Conservation (phyloP, 2,329 filamentous ascomycete species). For the Fusarium sp. region DNA sequence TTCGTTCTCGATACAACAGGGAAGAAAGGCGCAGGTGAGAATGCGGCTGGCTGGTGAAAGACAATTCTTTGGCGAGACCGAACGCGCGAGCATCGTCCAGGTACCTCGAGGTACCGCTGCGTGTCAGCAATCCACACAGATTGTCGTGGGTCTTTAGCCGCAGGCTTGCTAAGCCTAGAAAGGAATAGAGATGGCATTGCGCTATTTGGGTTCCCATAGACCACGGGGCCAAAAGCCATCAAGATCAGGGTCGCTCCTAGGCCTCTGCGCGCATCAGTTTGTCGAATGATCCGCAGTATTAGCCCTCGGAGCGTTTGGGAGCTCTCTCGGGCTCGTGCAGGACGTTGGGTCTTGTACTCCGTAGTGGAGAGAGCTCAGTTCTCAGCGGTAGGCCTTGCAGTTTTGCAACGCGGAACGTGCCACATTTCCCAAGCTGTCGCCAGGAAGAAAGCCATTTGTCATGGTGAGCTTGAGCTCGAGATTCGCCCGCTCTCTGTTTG, state of each 20-base stretch:
- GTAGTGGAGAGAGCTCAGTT: conserved; percentile 3
- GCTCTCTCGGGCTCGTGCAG: conserved; percentile 1
- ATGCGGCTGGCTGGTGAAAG: neutral
- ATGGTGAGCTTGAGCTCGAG: neutral
- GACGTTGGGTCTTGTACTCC: conserved; percentile 4
- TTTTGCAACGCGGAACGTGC: conserved; percentile 15
- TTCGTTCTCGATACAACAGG: neutral
- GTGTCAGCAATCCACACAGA: conserved; percentile 36
- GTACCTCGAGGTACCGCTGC: conserved; percentile 39
- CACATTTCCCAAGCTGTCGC: conserved; percentile 6
- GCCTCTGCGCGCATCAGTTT: conserved; percentile 13
- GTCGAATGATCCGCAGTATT: conserved; percentile 29
- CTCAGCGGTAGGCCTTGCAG: neutral
- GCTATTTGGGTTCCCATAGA: conserved; percentile 30
- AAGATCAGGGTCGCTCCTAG: conserved; percentile 9
- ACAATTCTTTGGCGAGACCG: neutral
- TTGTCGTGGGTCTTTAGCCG: conserved; percentile 27
- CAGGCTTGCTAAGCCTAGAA: conserved; percentile 33
- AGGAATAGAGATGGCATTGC: conserved; percentile 36
- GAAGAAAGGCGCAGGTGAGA: neutral
- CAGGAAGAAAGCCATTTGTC: neutral
- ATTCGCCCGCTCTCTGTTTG: conserved; percentile 1
- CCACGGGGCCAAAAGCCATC: conserved; percentile 9
- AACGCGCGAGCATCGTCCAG: neutral
- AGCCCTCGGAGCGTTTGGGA: conserved; percentile 5